phyloP scores from a whole-genome alignment of 805 yeast genomes.

The Kluyveromyces lactis region DNA sequence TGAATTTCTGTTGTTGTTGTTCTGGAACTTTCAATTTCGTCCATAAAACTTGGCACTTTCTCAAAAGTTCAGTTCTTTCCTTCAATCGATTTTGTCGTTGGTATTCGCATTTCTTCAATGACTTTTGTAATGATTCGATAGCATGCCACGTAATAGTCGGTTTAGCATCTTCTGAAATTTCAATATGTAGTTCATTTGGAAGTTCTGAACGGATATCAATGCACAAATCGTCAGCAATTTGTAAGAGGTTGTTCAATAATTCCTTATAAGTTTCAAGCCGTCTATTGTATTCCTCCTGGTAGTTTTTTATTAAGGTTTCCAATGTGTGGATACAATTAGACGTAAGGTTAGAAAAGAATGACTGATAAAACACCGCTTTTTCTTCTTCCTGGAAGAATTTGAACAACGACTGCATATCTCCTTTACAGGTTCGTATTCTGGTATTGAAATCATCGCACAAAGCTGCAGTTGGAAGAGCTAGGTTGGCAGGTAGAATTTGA shows the following conservation, averaged over 20 bases:
- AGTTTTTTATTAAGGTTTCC: neutral
- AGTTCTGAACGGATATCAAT: slow-evolving; percentile 1
- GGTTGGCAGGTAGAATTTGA: slow-evolving; percentile 1
- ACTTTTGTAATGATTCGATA: slow-evolving; percentile 11
- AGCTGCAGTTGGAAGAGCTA: neutral
- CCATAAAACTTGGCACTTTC: slow-evolving; percentile 48
- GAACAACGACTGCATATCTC: neutral
- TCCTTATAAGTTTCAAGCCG: neutral
- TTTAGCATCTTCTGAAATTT: neutral
- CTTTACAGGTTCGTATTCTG: neutral
- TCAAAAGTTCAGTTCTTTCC: slow-evolving; percentile 23
- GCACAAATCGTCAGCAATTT: neutral
- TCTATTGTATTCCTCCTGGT: slow-evolving; percentile 5
- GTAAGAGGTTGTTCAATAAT: neutral
- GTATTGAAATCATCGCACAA: neutral
- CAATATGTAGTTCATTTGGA: neutral
- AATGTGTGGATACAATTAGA: neutral
- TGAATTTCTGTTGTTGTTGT: slow-evolving; percentile 35
- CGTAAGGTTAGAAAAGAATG: neutral
- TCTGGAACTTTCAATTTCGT: slow-evolving; percentile 42
- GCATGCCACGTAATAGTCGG: neutral
- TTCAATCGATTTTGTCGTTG: slow-evolving; percentile 30
- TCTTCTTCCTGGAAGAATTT: neutral
- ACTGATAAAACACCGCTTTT: neutral
- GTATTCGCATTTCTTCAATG: slow-evolving; percentile 12